Evolutionary conservation across 208 protist genomes (phyloP), one percentile per base, ranked within the genome.

Genomic region (Tritrichomonas foetus): DNA sequence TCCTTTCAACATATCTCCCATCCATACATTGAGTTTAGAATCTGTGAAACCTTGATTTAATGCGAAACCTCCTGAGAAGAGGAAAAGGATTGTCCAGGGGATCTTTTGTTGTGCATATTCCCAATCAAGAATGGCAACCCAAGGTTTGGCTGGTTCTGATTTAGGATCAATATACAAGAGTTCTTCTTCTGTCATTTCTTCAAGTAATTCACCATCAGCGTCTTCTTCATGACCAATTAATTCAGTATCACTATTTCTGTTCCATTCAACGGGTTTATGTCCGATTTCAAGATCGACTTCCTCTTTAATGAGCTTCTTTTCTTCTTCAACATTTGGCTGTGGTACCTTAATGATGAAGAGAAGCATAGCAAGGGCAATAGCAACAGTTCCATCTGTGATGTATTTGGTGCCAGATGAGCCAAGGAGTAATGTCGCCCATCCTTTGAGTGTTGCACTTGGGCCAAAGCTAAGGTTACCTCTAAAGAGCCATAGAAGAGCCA

Each of bases 31-130:
- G 30, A 94, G 93, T n/a, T 55, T 50, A 8, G 94, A 94, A 36
- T 75, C 93, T 16, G n/a, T 64, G 74, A 84, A 93, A n/a, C 78
- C 94, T 50, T 94, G 64, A 33, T 93, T 94, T 41, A 95, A 61
- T 25, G 94, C 94, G 50, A 95, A 95, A 57, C 94, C 94, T 9
- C 94, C 94, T 14, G 93, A 78, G 11, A 95, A 92, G 44, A 95
- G 50, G 61, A 95, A 93, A 30, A 95, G 14, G 3, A 95, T 82
- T n/a, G 53, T 92, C 93, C 92, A 95, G 3, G 94, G 94, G 14
- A 95, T 61, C 53, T 66, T 94, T 61, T 75, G 49, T 49, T 94
- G 93, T 8, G 57, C 57, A 50, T 82, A 82, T 82, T 82, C 74
- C 74, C 74, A 82, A 50, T 82, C 74, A 25, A 82, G 41, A 53